Evolutionary conservation across 1,139 yeast genomes (phyloP).

Genomic region (Yamadazyma aaseri): DNA sequence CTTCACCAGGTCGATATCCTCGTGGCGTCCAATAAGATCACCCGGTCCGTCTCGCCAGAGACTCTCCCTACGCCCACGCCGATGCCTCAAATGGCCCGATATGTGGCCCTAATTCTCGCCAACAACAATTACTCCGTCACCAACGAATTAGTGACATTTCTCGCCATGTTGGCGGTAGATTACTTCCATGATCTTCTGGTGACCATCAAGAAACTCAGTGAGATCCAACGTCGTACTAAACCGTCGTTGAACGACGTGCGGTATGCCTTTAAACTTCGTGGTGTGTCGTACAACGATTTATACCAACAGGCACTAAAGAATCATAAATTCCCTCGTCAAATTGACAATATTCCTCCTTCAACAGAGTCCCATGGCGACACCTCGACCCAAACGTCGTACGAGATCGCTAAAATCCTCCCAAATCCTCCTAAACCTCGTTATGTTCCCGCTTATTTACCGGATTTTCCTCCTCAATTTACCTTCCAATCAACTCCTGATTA

Average conservation of each 20-base stretch:
- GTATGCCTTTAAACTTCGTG: constrained; percentile 45
- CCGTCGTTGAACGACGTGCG: constrained; percentile 62
- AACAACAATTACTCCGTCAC: constrained; percentile 21
- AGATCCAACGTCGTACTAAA: constrained; percentile 63
- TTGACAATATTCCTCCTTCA: too few relatives aligned
- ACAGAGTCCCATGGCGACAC: constrained; percentile 9
- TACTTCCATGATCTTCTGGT: constrained; percentile 50
- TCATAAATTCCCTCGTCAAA: too few relatives aligned
- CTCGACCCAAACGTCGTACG: constrained; percentile 1
- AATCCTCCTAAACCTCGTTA: constrained; percentile 44
- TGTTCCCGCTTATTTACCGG: constrained; percentile 77
- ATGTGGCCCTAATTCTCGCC: neutral
- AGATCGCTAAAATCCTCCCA: neutral
- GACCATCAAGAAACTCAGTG: constrained; percentile 53
- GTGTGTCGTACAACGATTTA: constrained; percentile 41
- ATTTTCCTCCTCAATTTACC: constrained; percentile 90
- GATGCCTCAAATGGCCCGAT: neutral
- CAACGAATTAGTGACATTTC: constrained; percentile 43
- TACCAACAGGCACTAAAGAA: too few relatives aligned
- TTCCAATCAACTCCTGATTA: constrained; percentile 73
- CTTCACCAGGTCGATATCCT: neutral
- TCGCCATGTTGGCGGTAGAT: constrained; percentile 47
- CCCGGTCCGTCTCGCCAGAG: constrained; percentile 3
- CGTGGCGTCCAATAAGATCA: constrained; percentile 2
- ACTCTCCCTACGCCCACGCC: neutral